Percentiles rank a stretch among this genome's conserved stretches.
These are phyloP conservation scores for Aspergillus novofumigatus DNA, from an alignment of 2,329 filamentous ascomycete species.

Conservation along the genomic window DNA sequence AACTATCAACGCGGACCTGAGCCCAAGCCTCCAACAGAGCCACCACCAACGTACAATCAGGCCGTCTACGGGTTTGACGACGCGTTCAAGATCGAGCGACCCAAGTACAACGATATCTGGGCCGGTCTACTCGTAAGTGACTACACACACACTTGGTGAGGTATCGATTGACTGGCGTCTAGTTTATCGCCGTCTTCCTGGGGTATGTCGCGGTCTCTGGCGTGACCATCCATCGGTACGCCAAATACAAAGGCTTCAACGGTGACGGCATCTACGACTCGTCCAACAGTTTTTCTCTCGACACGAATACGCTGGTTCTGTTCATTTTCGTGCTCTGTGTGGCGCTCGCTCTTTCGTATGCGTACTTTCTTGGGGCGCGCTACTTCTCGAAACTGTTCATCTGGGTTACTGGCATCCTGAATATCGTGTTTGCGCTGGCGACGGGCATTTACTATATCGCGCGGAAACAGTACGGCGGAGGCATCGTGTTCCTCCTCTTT, in stretches of 20 bases:
- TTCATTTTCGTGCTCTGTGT: conserved; percentile 74
- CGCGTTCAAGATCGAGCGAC: conserved; percentile 73
- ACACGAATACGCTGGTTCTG: conserved; percentile 80
- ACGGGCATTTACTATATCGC: conserved; percentile 84
- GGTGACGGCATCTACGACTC: conserved; percentile 71
- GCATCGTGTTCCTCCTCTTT: conserved; percentile 83
- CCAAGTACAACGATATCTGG: conserved; percentile 91
- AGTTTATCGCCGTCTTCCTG: conserved; percentile 66
- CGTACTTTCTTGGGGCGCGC: conserved; percentile 71
- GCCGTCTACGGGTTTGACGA: conserved; percentile 62
- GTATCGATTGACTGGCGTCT: neutral
- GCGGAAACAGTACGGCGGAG: conserved; percentile 72
- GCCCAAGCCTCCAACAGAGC: conserved; percentile 29
- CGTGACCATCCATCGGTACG: conserved; percentile 71
- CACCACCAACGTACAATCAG: conserved; percentile 35
- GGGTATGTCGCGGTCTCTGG: conserved; percentile 76
- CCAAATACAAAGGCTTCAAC: conserved; percentile 57
- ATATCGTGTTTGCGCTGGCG: conserved; percentile 77
- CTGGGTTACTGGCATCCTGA: conserved; percentile 85
- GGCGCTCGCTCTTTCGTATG: conserved; percentile 69
- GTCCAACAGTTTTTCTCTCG: conserved; percentile 62
- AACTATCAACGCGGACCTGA: conserved; percentile 15
- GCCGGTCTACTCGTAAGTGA: conserved; percentile 67
- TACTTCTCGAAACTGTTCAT: conserved; percentile 85
- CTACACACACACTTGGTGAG: neutral